Percentiles rank a stretch among this genome's conserved stretches.
Evolutionary conservation across 139 green algal genomes (phyloP).

Genomic region (Coelastrella sp.): DNA sequence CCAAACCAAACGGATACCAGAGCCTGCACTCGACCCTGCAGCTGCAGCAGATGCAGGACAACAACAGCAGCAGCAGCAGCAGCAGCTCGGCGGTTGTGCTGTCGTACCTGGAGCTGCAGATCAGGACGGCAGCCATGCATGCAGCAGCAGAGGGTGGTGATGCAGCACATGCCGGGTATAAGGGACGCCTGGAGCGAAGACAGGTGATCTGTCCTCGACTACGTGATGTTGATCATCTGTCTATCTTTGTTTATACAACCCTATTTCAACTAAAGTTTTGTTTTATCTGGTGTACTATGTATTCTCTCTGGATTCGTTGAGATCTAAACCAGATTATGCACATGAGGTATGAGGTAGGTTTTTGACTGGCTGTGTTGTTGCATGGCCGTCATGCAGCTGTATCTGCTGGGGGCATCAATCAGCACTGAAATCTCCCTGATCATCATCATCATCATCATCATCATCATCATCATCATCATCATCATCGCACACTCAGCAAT

Average conservation of each 20-base stretch:
- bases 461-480: too few species aligned
- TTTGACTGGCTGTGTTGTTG: too few species aligned
- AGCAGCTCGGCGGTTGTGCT: background rate
- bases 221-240: background rate
- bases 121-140: slow-evolving; percentile 88
- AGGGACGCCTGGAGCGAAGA: slow-evolving; percentile 79
- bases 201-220: slow-evolving; percentile 50
- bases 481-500: too few species aligned
- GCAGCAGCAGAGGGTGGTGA: slow-evolving; percentile 79
- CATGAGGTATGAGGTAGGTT: too few species aligned
- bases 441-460: too few species aligned
- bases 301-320: too few species aligned
- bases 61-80: slow-evolving; percentile 12
- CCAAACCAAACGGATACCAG: slow-evolving; percentile 95
- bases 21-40: slow-evolving; percentile 86
- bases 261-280: background rate
- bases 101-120: slow-evolving; percentile 80
- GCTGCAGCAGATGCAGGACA: slow-evolving; percentile 51
- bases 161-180: slow-evolving; percentile 91
- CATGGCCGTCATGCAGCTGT: too few species aligned
- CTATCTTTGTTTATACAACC: too few species aligned
- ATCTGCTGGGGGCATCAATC: too few species aligned
- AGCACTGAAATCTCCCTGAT: too few species aligned
- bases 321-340: too few species aligned
- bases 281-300: background rate